Base-by-base conservation (phyloP, 1,139 yeast genomes). In the Suhomyces bolitotheri region DNA sequence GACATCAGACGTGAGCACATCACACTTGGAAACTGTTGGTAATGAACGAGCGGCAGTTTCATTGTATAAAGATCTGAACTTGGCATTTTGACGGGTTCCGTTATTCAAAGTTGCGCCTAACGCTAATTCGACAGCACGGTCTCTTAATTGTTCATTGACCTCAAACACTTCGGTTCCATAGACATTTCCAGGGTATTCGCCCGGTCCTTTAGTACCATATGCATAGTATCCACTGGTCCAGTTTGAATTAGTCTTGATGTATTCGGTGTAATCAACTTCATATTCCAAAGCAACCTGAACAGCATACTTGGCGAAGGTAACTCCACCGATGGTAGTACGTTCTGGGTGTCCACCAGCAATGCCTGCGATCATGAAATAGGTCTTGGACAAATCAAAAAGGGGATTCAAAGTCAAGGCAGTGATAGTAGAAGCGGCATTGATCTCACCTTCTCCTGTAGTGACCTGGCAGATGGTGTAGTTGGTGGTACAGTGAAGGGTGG, bases 91-190 rank as follows among this genome's bases (percentile, higher is more conserved):
- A 7, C 51, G 58, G 28, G 72, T 65, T 42, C 83, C 82, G 40
- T 72, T 71, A 44, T 58, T 56, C 44, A 78, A 66, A 12, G 59
- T 53, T 17, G 59, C 78, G 11, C 56, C 57, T 32, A 60, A 55
- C 29, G 84, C 83, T 50, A 80, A 64, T 29, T 60, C 63, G 24
- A 73, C 60, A 7, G 84, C 85, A 46, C 79, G 69, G 58, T 80
- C 76, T 61, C 83, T 69, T 49, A 80, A 67, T 29, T 66, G 68
- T 41, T 63, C 79, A 58, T 80, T 80, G 43, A 80, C 61, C 60
- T 79, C 85, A 47, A 78, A 80, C 10, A 80, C 79, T 58, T 80
- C 86, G 22, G 83, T 71, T 23, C 86, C 87, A 49, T 80, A 80
- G 39, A 76, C 76, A 33, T 66, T 66, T 12, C 47, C 66, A 29